Conservation (phyloP, 1,139 yeast species). For the Debaryomyces psychrophilus region DNA sequence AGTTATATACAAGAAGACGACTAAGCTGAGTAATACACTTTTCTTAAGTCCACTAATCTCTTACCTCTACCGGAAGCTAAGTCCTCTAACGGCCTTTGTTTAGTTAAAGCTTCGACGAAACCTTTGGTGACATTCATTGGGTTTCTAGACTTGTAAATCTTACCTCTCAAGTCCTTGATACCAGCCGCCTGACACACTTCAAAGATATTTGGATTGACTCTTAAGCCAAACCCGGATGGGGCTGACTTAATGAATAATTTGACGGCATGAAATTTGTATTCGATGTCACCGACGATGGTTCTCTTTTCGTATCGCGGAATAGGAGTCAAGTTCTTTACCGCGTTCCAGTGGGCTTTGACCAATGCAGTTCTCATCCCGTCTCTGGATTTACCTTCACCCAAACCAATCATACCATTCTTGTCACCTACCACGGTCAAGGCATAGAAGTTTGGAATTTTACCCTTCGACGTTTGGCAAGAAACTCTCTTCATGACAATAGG, state of each 20-base stretch:
- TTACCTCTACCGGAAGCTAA: slow-evolving; percentile 93
- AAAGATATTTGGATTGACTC: slow-evolving; percentile 88
- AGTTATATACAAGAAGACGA: slow-evolving; percentile 16
- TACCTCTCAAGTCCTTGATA: slow-evolving; percentile 89
- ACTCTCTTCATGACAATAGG: slow-evolving; percentile 79
- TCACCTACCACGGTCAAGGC: slow-evolving; percentile 92
- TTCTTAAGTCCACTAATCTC: slow-evolving; percentile 90
- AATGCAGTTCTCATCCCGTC: slow-evolving; percentile 78
- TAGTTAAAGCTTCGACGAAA: slow-evolving; percentile 79
- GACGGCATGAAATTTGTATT: slow-evolving; percentile 86
- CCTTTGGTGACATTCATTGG: slow-evolving; percentile 95
- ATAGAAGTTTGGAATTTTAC: slow-evolving; percentile 84
- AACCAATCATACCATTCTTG: slow-evolving; percentile 88
- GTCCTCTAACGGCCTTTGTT: slow-evolving; percentile 82
- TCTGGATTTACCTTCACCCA: slow-evolving; percentile 93
- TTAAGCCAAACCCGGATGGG: slow-evolving; percentile 91
- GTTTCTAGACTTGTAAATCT: slow-evolving; percentile 89
- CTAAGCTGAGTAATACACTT: slow-evolving; percentile 73
- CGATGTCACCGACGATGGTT: slow-evolving; percentile 85
- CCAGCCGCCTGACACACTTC: slow-evolving; percentile 96
- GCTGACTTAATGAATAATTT: slow-evolving; percentile 81
- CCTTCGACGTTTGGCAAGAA: slow-evolving; percentile 90
- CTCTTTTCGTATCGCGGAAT: slow-evolving; percentile 89
- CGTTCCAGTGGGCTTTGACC: slow-evolving; percentile 90
- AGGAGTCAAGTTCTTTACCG: slow-evolving; percentile 79